These are phyloP conservation scores for Coleophoma eucalyptorum DNA, from an alignment of 2,329 filamentous ascomycete genomes.

Conservation along the genomic window DNA sequence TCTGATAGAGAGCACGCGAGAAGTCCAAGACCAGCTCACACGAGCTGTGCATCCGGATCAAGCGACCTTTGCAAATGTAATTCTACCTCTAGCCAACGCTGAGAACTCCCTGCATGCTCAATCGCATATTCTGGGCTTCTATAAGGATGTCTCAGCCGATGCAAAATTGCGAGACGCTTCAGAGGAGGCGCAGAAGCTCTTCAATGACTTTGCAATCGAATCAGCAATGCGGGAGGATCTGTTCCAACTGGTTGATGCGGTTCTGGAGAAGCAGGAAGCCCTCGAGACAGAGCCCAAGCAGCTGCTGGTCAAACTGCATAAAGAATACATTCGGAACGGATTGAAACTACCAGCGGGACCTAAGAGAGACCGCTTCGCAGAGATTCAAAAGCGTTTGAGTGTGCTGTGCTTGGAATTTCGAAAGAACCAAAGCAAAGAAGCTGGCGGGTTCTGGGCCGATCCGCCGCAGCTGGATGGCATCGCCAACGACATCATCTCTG, in stretches of 20 bases:
- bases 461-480: slow-evolving; percentile 68
- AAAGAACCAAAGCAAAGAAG: slow-evolving; percentile 51
- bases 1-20: slow-evolving; percentile 16
- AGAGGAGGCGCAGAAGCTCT: slow-evolving; percentile 65
- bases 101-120: slow-evolving; percentile 50
- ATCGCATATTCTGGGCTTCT: slow-evolving; percentile 44
- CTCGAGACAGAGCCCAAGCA: slow-evolving; percentile 64
- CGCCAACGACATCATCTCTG: slow-evolving; percentile 60
- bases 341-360: slow-evolving; percentile 59
- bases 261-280: slow-evolving; percentile 49
- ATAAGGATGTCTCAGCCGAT: slow-evolving; percentile 69
- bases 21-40: slow-evolving; percentile 61
- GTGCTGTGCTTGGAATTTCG: slow-evolving; percentile 68
- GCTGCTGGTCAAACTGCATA: slow-evolving; percentile 71
- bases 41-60: slow-evolving; percentile 42
- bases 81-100: slow-evolving; percentile 65
- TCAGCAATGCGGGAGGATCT: slow-evolving; percentile 75
- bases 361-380: slow-evolving; percentile 73
- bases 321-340: slow-evolving; percentile 70
- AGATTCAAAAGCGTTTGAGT: slow-evolving; percentile 74
- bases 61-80: slow-evolving; percentile 43
- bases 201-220: slow-evolving; percentile 73
- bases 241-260: slow-evolving; percentile 58
- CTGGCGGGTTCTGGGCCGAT: slow-evolving; percentile 72
- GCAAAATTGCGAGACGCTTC: slow-evolving; percentile 67